These are phyloP conservation scores for Athelia sp. DNA, from an alignment of 1,284 basidiomycete genomes.

Conservation along the genomic window DNA sequence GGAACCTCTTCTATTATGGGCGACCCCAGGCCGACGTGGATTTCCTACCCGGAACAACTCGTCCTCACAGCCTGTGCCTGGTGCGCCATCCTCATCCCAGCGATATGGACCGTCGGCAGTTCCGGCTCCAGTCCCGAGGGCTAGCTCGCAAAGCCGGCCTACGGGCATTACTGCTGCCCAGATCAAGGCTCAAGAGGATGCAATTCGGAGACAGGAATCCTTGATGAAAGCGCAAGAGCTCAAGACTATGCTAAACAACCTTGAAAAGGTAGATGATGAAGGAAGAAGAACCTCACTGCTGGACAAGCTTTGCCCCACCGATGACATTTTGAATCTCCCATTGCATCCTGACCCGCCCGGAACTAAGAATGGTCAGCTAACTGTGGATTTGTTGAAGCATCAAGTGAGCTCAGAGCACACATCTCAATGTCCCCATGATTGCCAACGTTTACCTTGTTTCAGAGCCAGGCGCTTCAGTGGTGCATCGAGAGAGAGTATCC, in stretches of 20 bases:
- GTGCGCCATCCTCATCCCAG: slow-evolving; percentile 12
- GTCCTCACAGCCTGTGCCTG: slow-evolving; percentile 17
- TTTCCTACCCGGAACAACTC: slow-evolving; percentile 30
- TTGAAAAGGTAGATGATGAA: slow-evolving; percentile 78
- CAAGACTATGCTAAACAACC: slow-evolving; percentile 51
- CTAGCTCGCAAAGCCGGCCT: slow-evolving; percentile 12
- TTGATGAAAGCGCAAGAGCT: slow-evolving; percentile 61
- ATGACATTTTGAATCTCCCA: slow-evolving; percentile 67
- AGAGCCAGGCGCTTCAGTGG: slow-evolving; percentile 79
- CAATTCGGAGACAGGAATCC: slow-evolving; percentile 44
- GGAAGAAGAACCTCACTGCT: slow-evolving; percentile 64
- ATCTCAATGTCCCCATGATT: slow-evolving; percentile 8
- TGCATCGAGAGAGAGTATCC: slow-evolving; percentile 77
- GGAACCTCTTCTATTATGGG: slow-evolving; percentile 69
- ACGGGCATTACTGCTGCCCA: slow-evolving; percentile 20
- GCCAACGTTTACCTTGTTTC: slow-evolving; percentile 3
- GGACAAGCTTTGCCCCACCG: slow-evolving; percentile 61
- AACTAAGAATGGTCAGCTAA: slow-evolving; percentile 54
- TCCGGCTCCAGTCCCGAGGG: slow-evolving; percentile 4
- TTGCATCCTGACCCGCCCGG: slow-evolving; percentile 66
- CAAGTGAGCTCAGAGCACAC: slow-evolving; percentile 63
- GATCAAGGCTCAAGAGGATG: slow-evolving; percentile 33
- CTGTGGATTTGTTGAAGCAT: slow-evolving; percentile 72
- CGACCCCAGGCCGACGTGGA: slow-evolving; percentile 62
- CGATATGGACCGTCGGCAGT: slow-evolving; percentile 10